Evolutionary conservation across 495 filamentous ascomycete genomes (phyloP), one percentile per base, ranked within the genome.

Genomic region (Hypoxylon fragiforme): DNA sequence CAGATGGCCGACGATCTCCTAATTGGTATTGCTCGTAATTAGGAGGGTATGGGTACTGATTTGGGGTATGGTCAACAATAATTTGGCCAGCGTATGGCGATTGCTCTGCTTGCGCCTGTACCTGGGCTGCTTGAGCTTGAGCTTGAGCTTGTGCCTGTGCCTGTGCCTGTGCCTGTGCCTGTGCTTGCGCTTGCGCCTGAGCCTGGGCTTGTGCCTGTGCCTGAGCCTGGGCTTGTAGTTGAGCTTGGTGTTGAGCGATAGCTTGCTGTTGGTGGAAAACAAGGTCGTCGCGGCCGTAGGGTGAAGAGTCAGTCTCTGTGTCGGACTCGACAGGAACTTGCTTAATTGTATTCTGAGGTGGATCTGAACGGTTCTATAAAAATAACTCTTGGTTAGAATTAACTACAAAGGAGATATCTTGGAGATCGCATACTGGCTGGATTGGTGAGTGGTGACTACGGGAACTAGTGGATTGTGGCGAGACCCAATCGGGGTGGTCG

Each of bases 391-490:
- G 68, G 63, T 76, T 70, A 63, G 70, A 65, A 54, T 49, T 62
- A 53, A 63, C 51, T 51, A 65, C 40, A 26, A 58, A 48, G 53
- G 70, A 72, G 44, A 64, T 52, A 30, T 72, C 67, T 38, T 70
- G 64, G 52, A 71, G 73, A 45, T 73, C 72, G 56, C 71, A 66
- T 53, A 70, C 65, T 38, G 67, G 67, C 63, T 75, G 76, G 15
- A 75, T 67, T 21, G 76, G 74, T 26, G 76, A 79, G 18, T 61
- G 64, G 28, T 59, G 70, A 69, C 44, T 75, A 62, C 65, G 57
- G 28, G 62, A 65, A 45, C 44, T 28, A 16, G 68, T 71, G 37
- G 69, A 59, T 54, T 72, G 73, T 19, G 75, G 70, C 38, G 68
- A 56, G 46, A 57, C 62, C 73, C 73, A 58, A 62, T 73, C 54